These are phyloP conservation scores for Psilocybe mexicana DNA, from an alignment of 1,284 basidiomycete species.

Conservation along the genomic window DNA sequence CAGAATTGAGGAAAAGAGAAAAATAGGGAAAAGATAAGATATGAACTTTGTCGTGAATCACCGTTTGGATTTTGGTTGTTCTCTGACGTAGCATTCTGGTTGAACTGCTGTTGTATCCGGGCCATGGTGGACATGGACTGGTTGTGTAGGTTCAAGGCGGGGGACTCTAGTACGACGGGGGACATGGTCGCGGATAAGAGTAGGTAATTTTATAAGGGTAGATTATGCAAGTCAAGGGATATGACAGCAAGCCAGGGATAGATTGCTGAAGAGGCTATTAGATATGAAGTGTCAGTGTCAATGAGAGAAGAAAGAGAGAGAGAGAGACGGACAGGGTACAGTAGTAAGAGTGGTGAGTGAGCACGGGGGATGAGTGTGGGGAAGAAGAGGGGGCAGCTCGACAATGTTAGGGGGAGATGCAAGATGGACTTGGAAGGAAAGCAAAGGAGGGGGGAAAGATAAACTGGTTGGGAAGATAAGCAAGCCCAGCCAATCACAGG, in stretches of 20 bases:
- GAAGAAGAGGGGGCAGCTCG: not conserved
- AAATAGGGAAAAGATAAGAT: not conserved
- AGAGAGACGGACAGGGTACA: conserved; percentile 5
- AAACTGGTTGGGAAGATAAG: conserved; percentile 35
- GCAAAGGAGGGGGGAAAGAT: conserved; percentile 35
- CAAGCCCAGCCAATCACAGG: conserved; percentile 28
- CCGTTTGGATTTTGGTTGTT: conserved; percentile 17
- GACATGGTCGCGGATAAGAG: conserved; percentile 28
- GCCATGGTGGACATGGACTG: conserved; percentile 37
- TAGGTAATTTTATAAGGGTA: conserved; percentile 12
- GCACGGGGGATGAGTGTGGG: conserved; percentile 22
- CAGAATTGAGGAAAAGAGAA: not conserved
- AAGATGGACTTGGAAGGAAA: conserved; percentile 22
- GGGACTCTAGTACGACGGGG: conserved; percentile 45
- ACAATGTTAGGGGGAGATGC: conserved; percentile 18
- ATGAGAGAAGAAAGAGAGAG: conserved; percentile 7
- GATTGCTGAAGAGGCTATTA: conserved; percentile 15
- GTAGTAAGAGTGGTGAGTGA: conserved; percentile 13
- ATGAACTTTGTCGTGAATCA: conserved; percentile 23
- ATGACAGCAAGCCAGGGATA: conserved; percentile 9
- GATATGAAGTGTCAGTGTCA: conserved; percentile 13
- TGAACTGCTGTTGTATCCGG: conserved; percentile 40
- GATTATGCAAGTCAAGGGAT: not conserved
- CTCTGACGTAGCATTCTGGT: conserved; percentile 20
- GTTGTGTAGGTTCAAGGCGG: conserved; percentile 46